Percentiles rank a stretch among this genome's conserved stretches.
phyloP scores from a whole-genome alignment of 768 basidiomycete species.

The Hygrocybe punicea region DNA sequence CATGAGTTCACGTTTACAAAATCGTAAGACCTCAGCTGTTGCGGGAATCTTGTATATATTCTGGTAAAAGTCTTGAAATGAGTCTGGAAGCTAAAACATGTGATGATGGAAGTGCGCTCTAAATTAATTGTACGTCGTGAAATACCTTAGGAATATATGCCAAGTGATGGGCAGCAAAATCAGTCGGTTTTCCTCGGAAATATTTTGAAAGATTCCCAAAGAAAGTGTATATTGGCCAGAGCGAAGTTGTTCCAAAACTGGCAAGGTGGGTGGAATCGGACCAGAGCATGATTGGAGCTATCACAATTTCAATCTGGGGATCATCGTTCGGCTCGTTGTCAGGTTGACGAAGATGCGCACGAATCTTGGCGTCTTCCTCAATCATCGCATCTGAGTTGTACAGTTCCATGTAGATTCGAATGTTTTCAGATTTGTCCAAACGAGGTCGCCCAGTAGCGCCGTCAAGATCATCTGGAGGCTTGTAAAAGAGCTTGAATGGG shows the following conservation, averaged over 20 bases:
- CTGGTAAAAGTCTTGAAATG: slow-evolving; percentile 21
- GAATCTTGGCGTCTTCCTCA: slow-evolving; percentile 5
- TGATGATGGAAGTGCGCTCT: not conserved
- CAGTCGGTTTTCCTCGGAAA: slow-evolving; percentile 17
- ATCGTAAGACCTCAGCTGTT: slow-evolving; percentile 14
- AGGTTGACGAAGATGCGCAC: not conserved
- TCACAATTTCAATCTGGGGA: slow-evolving; percentile 14
- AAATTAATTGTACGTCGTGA: not conserved
- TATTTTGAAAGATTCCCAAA: slow-evolving; percentile 39
- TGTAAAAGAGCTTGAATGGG: slow-evolving; percentile 11
- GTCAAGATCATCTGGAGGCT: no score
- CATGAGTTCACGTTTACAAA: slow-evolving; percentile 28
- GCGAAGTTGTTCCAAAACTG: slow-evolving; percentile 20
- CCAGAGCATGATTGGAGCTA: slow-evolving; percentile 27
- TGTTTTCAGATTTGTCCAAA: not conserved
- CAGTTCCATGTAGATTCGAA: slow-evolving; percentile 21
- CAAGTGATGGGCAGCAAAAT: slow-evolving; percentile 27
- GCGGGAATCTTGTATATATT: slow-evolving; percentile 8
- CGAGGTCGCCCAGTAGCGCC: no score
- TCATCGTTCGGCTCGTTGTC: no score
- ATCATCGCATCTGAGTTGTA: slow-evolving; percentile 20
- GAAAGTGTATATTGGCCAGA: slow-evolving; percentile 36
- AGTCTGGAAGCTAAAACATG: slow-evolving; percentile 20
- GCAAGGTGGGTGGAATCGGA: slow-evolving; percentile 28
- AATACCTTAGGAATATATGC: slow-evolving; percentile 33